phyloP scores from a whole-genome alignment of 345 rosid species.

The Citrus australasica region DNA sequence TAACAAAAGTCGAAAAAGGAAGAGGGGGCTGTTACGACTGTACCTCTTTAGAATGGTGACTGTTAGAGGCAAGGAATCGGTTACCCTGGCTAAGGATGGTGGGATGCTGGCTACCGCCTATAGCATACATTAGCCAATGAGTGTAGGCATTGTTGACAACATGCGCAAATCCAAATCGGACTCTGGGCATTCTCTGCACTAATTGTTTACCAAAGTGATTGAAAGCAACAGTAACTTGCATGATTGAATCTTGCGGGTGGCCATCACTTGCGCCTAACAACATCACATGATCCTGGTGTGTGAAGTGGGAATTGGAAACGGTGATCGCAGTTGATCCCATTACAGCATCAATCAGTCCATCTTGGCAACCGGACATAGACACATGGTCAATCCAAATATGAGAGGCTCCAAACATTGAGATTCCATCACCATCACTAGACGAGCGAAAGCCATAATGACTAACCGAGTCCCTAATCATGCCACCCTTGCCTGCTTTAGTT shows the following conservation, averaged over 20 bases:
- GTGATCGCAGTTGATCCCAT: conserved; percentile 42
- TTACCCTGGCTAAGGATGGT: conserved; percentile 56
- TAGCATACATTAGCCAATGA: conserved; percentile 53
- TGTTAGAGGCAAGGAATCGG: conserved; percentile 40
- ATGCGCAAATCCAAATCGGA: conserved; percentile 33
- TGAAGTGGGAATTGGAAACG: conserved; percentile 41
- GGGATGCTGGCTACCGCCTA: conserved; percentile 44
- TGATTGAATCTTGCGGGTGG: conserved; percentile 19
- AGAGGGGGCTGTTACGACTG: too few relatives aligned
- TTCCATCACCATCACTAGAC: conserved; percentile 38
- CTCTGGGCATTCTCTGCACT: conserved; percentile 49
- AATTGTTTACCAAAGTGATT: conserved; percentile 39
- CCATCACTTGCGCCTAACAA: conserved; percentile 37
- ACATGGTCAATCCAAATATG: conserved; percentile 42
- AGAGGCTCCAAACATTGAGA: conserved; percentile 35
- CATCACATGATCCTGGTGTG: conserved; percentile 37
- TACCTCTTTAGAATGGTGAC: conserved; percentile 45
- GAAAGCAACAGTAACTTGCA: conserved; percentile 51
- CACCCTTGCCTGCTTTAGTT: conserved; percentile 14
- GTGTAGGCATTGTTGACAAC: conserved; percentile 45
- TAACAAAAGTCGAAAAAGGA: too few relatives aligned
- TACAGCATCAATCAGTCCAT: conserved; percentile 42
- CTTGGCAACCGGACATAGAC: conserved; percentile 34
- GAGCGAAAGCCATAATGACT: conserved; percentile 20
- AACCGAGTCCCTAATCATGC: conserved; percentile 26